Conservation (phyloP, 2,329 filamentous ascomycete genomes). For the Aspergillus pseudotamarii region DNA sequence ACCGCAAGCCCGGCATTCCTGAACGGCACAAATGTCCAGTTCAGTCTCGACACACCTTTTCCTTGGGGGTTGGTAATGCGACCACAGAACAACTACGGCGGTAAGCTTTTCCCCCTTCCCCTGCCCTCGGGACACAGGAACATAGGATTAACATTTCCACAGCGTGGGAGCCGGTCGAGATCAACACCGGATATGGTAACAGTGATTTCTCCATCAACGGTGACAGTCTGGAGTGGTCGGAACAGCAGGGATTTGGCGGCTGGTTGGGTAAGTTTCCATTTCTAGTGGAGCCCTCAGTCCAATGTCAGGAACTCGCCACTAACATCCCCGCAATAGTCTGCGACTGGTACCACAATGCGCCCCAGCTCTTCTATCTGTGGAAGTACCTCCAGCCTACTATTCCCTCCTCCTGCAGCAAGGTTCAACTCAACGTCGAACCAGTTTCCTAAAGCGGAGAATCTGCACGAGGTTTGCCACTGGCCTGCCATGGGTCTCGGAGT, state of each 20-base stretch:
- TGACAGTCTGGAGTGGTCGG: constrained; percentile 31
- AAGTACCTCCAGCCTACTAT: constrained; percentile 23
- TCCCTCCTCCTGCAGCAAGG: constrained; percentile 39
- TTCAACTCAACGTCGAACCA: constrained; percentile 31
- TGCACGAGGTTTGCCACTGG: constrained; percentile 15
- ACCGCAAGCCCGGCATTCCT: constrained; percentile 33
- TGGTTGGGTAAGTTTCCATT: constrained; percentile 41
- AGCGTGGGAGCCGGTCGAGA: constrained; percentile 42
- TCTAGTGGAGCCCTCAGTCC: not conserved
- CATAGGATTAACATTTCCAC: constrained; percentile 7
- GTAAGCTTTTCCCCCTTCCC: constrained; percentile 28
- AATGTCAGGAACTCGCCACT: constrained; percentile 8
- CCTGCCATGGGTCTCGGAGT: not conserved
- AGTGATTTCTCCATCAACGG: constrained; percentile 34
- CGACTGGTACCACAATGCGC: constrained; percentile 43
- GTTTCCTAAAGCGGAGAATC: constrained; percentile 21
- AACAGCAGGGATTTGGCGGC: constrained; percentile 37
- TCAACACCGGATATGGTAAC: constrained; percentile 38
- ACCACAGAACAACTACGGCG: constrained; percentile 35
- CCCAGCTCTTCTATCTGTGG: constrained; percentile 44
- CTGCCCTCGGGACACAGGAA: not conserved
- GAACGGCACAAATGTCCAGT: constrained; percentile 37
- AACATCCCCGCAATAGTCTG: constrained; percentile 32
- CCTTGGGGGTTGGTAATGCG: constrained; percentile 35
- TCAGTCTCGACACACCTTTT: constrained; percentile 31